These are phyloP conservation scores for Lecanosticta acicola DNA, from an alignment of 2,329 filamentous ascomycete genomes.

Conservation along the genomic window DNA sequence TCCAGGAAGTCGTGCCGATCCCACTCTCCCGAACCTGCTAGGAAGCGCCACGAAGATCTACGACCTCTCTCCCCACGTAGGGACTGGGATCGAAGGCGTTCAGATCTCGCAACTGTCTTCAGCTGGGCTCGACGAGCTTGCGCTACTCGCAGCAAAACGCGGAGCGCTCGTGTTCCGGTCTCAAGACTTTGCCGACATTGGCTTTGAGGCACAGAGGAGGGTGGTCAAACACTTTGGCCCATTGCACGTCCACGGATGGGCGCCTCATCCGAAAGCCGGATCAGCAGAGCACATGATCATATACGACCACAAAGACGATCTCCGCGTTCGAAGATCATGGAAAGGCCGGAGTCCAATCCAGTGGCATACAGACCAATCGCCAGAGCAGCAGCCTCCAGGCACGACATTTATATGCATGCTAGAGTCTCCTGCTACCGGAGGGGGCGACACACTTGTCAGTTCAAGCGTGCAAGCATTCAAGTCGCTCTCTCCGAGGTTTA, in stretches of 20 bases:
- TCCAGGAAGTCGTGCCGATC: conserved; percentile 25
- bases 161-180: conserved; percentile 11
- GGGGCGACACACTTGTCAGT: conserved; percentile 7
- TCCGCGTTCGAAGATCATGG: conserved; percentile 13
- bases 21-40: conserved; percentile 21
- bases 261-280: conserved; percentile 9
- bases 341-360: conserved; percentile 8
- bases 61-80: conserved; percentile 27
- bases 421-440: conserved; percentile 2
- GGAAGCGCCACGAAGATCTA: conserved; percentile 18
- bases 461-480: conserved; percentile 18
- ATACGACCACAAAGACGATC: conserved; percentile 12
- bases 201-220: conserved; percentile 7
- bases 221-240: conserved; percentile 16
- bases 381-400: conserved; percentile 30
- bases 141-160: conserved; percentile 9
- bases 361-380: conserved; percentile 9
- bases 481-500: conserved; percentile 25
- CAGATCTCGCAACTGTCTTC: conserved; percentile 10
- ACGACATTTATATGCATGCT: conserved; percentile 28
- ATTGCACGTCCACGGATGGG: conserved; percentile 15
- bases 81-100: conserved; percentile 8
- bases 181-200: conserved; percentile 14
- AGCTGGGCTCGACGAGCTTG: conserved; percentile 10
- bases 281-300: conserved; percentile 13